Evolutionary conservation across 2,329 filamentous ascomycete genomes (phyloP), one percentile per base, ranked within the genome.

Genomic region (Aphanoascus verrucosus): DNA sequence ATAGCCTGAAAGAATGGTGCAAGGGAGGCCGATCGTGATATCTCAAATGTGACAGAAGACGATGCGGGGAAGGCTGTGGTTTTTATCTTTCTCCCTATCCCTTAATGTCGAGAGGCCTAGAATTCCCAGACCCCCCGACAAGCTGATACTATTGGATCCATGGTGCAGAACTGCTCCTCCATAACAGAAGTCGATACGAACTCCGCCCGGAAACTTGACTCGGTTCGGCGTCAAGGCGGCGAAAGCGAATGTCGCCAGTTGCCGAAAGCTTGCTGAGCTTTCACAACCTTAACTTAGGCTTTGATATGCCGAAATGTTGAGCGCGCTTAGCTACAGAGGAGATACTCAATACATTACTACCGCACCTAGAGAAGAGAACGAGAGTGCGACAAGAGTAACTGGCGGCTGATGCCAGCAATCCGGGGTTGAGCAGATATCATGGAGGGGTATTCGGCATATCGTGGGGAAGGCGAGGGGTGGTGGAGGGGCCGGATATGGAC

Each of bases 381-480:
- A n/a, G n/a, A n/a, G n/a, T n/a, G n/a, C n/a, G n/a, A n/a, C n/a
- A n/a, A n/a, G n/a, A n/a, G n/a, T n/a, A n/a, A n/a, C n/a, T n/a
- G n/a, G n/a, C n/a, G n/a, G n/a, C n/a, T n/a, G n/a, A n/a, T n/a
- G n/a, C n/a, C n/a, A n/a, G n/a, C n/a, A n/a, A n/a, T n/a, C n/a
- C n/a, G n/a, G n/a, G n/a, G n/a, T n/a, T n/a, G n/a, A n/a, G n/a
- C n/a, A n/a, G n/a, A n/a, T n/a, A n/a, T n/a, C n/a, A n/a, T 42
- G 38, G 41, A 45, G 17, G 42, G 17, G 14, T 3, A 46, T 28
- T 28, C 23, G 20, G n/a, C 4, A 15, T 17, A 35, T 6, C 9
- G 43, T 49, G 37, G 20, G 37, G 38, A 17, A 42, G 37, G 9
- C 43, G 48, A 42, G 48, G 48, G 48, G 48, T n/a, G 35, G 15